phyloP scores from a whole-genome alignment of 208 protist genomes.

The Polymyxa betae region DNA sequence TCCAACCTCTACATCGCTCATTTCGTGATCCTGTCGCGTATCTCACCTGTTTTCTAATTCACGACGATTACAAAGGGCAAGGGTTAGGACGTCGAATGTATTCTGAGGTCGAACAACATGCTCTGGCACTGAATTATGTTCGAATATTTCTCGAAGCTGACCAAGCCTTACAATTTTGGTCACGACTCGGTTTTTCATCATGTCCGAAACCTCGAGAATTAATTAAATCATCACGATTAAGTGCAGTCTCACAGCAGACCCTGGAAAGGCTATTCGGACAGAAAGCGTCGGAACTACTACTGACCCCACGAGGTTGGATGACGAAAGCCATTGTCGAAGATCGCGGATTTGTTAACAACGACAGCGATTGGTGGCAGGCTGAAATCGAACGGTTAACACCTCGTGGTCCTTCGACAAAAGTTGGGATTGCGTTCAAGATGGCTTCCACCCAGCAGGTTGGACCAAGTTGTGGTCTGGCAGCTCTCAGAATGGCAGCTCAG shows the following conservation, averaged over 20 bases:
- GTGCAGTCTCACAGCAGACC: background rate
- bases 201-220: background rate
- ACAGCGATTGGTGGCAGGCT: background rate
- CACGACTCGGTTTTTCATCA: background rate
- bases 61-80: background rate
- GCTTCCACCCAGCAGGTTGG: constrained; percentile 2
- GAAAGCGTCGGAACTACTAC: background rate
- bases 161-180: background rate
- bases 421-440: background rate
- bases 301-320: background rate
- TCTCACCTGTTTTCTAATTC: background rate
- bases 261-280: no score
- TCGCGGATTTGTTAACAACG: background rate
- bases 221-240: background rate
- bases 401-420: background rate
- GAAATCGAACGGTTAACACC: background rate
- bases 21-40: background rate
- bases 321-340: background rate
- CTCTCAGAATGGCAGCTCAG: background rate
- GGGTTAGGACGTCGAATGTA: background rate
- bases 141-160: background rate
- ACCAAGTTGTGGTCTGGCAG: constrained; percentile 1
- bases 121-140: background rate
- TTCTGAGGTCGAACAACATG: background rate
- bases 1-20: background rate